phyloP scores from a whole-genome alignment of 805 yeast genomes.

The Wickerhamomyces mucosus region DNA sequence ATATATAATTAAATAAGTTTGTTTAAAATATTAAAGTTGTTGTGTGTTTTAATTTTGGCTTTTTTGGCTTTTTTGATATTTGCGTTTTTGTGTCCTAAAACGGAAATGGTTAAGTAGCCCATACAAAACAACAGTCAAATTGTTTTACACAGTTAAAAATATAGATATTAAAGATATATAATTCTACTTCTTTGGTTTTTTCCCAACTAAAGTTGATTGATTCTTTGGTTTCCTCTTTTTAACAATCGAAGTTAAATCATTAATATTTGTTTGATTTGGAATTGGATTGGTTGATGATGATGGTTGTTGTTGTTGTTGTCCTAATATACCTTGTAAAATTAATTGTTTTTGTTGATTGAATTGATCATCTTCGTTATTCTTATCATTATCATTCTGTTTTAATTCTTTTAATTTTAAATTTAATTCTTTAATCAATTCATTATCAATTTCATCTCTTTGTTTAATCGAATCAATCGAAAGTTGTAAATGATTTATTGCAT shows the following conservation, averaged over 20 bases:
- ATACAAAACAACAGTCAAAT: no score
- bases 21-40: no score
- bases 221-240: slow-evolving; percentile 40
- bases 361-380: no score
- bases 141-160: no score
- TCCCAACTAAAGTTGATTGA: no score
- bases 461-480: slow-evolving; percentile 43
- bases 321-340: slow-evolving; percentile 47
- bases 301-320: slow-evolving; percentile 26
- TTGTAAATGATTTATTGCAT: slow-evolving; percentile 46
- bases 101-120: no score
- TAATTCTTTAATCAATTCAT: slow-evolving; percentile 46
- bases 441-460: slow-evolving; percentile 28
- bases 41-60: no score
- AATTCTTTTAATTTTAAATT: slow-evolving; percentile 47
- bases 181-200: no score
- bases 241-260: slow-evolving; percentile 55
- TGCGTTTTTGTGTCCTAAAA: no score
- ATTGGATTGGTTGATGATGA: slow-evolving; percentile 21
- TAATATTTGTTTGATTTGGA: slow-evolving; percentile 27
- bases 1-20: no score
- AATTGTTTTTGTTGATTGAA: slow-evolving; percentile 40
- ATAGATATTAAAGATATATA: no score
- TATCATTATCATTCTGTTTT: slow-evolving; percentile 40
- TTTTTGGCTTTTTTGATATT: no score